Evolutionary conservation across 1,139 yeast species (phyloP).

Genomic region (Candida freyschussii): DNA sequence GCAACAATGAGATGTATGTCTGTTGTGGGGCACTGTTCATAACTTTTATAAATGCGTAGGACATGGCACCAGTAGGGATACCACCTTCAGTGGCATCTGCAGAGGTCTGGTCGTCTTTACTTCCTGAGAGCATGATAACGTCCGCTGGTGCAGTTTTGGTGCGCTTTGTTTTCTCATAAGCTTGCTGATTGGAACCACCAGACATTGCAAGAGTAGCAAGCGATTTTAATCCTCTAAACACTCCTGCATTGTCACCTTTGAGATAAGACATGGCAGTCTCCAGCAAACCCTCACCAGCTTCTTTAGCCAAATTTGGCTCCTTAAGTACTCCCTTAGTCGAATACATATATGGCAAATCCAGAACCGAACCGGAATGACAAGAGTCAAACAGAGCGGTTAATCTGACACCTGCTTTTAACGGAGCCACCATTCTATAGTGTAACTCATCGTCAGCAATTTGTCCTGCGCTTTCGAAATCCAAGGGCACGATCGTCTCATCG

Average conservation of each 20-base stretch:
- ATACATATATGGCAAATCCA: conserved; percentile 85
- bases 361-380: conserved; percentile 89
- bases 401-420: conserved; percentile 77
- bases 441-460: conserved; percentile 79
- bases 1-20: conserved; percentile 50
- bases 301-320: conserved; percentile 84
- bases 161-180: conserved; percentile 41
- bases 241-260: conserved; percentile 60
- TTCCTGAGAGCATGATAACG: conserved; percentile 80
- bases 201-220: conserved; percentile 45
- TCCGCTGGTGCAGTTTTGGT: conserved; percentile 84
- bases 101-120: conserved; percentile 77
- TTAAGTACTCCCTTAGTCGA: conserved; percentile 88
- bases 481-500: conserved; percentile 89
- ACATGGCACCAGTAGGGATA: conserved; percentile 87
- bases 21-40: conserved; percentile 48
- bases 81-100: conserved; percentile 60
- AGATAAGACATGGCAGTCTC: conserved; percentile 70
- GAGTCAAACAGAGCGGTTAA: conserved; percentile 88
- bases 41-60: conserved; percentile 62
- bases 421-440: conserved; percentile 76
- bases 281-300: conserved; percentile 74
- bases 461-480: conserved; percentile 73
- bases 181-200: conserved; percentile 31
- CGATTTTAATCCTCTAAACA: conserved; percentile 42